phyloP scores from a whole-genome alignment of 371 early-diverging fungal genomes.

The Apophysomyces ossiformis region DNA sequence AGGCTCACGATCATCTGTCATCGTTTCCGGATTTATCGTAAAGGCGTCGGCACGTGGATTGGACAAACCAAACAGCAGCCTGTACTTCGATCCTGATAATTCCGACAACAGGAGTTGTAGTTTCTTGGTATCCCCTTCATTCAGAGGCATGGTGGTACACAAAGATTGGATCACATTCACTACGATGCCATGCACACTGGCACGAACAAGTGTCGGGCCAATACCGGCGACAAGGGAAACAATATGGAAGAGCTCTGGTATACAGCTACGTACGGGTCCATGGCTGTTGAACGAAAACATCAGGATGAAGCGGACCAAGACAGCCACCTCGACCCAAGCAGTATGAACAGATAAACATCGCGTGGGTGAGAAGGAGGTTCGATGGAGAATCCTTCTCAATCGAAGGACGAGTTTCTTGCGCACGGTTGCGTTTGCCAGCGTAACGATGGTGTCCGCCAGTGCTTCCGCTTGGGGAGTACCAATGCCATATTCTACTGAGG shows the following conservation, averaged over 20 bases:
- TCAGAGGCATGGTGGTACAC: slow-evolving; percentile 76
- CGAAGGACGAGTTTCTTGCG: slow-evolving; percentile 82
- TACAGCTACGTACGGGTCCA: slow-evolving; percentile 70
- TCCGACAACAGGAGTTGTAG: slow-evolving; percentile 66
- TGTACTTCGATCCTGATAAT: slow-evolving; percentile 78
- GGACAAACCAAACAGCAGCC: slow-evolving; percentile 80
- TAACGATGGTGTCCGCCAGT: slow-evolving; percentile 86
- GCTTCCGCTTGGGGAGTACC: slow-evolving; percentile 84
- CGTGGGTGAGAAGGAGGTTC: slow-evolving; percentile 79
- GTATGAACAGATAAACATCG: slow-evolving; percentile 78
- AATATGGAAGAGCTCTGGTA: slow-evolving; percentile 89
- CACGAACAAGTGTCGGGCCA: slow-evolving; percentile 83
- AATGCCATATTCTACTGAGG: slow-evolving; percentile 81
- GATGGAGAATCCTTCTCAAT: slow-evolving; percentile 73
- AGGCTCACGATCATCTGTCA: slow-evolving; percentile 70
- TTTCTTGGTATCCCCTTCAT: slow-evolving; percentile 64
- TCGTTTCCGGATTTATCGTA: slow-evolving; percentile 64
- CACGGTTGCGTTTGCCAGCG: slow-evolving; percentile 81
- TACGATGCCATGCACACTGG: slow-evolving; percentile 90
- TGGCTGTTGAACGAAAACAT: slow-evolving; percentile 91
- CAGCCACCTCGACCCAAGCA: slow-evolving; percentile 89
- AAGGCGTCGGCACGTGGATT: slow-evolving; percentile 76
- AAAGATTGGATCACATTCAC: slow-evolving; percentile 90
- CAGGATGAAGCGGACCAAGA: slow-evolving; percentile 83
- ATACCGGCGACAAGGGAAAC: slow-evolving; percentile 83